Evolutionary conservation across 192 early-diverging fungal genomes (phyloP).

Genomic region (Dissophora ornata): DNA sequence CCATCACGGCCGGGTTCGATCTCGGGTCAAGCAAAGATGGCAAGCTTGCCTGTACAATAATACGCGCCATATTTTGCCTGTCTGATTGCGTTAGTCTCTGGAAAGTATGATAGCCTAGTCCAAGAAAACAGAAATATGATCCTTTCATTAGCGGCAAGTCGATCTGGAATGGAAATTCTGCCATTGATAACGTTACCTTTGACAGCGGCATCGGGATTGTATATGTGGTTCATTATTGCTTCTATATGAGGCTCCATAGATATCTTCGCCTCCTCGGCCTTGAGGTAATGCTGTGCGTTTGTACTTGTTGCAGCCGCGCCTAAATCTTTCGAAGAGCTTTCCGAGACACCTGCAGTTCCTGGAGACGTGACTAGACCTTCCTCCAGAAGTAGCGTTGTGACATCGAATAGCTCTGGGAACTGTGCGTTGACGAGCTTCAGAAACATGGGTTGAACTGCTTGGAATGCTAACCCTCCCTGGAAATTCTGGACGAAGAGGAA

Average conservation of each 20-base stretch:
- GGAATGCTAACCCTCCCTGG: constrained; percentile 37
- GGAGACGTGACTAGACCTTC: constrained; percentile 13
- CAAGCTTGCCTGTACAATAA: constrained; percentile 25
- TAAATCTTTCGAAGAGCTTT: not conserved
- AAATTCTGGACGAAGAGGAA: constrained; percentile 43
- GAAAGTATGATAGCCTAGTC: constrained; percentile 41
- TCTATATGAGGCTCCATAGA: constrained; percentile 19
- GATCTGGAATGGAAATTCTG: too few species aligned
- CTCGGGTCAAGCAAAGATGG: constrained; percentile 33
- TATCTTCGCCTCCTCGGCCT: not conserved
- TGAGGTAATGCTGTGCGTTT: not conserved
- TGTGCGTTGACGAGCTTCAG: constrained; percentile 48
- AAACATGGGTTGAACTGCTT: constrained; percentile 47
- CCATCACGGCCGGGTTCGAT: constrained; percentile 29
- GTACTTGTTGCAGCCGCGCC: not conserved
- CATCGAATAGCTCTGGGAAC: constrained; percentile 52
- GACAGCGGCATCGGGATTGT: constrained; percentile 28
- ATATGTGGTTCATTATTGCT: constrained; percentile 18
- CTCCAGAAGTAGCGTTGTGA: constrained; percentile 43
- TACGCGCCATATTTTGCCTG: constrained; percentile 20
- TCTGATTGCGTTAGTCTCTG: constrained; percentile 30
- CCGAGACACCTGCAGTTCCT: not conserved
- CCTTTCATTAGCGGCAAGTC: too few species aligned
- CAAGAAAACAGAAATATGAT: too few species aligned
- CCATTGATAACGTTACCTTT: constrained; percentile 37